Percentiles rank a stretch among this genome's conserved stretches.
These are phyloP conservation scores for Batrachochytrium dendrobatidis DNA, from an alignment of 371 early-diverging fungal genomes.

Conservation along the genomic window DNA sequence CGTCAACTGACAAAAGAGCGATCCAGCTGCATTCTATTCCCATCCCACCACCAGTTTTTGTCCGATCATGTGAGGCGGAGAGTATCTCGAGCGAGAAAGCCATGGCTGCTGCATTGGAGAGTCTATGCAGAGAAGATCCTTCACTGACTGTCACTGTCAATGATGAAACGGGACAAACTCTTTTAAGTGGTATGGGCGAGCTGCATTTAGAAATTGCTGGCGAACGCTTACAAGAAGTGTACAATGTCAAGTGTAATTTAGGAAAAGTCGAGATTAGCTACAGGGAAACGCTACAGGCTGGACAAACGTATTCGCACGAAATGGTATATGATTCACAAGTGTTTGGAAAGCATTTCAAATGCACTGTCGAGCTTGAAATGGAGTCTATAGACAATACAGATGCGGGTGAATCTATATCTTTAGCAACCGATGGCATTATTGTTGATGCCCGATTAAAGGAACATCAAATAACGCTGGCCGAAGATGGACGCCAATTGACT, in stretches of 20 bases:
- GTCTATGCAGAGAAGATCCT: constrained; percentile 83
- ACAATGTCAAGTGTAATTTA: constrained; percentile 71
- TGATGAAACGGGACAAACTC: constrained; percentile 80
- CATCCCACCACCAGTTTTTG: constrained; percentile 89
- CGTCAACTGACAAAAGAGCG: constrained; percentile 26
- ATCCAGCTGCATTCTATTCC: constrained; percentile 64
- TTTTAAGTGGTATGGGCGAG: constrained; percentile 95
- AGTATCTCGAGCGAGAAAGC: constrained; percentile 69
- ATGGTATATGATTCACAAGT: constrained; percentile 59
- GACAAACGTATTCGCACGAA: not conserved
- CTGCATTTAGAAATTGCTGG: constrained; percentile 88
- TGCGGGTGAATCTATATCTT: not conserved
- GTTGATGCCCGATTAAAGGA: not conserved
- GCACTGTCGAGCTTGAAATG: constrained; percentile 52
- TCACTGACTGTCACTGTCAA: constrained; percentile 68
- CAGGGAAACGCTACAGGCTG: constrained; percentile 67
- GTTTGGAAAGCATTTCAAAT: constrained; percentile 61
- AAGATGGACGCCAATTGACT: not conserved
- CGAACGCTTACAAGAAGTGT: constrained; percentile 69
- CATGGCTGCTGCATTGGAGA: constrained; percentile 66
- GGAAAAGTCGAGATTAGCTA: constrained; percentile 85
- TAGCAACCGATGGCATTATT: not conserved
- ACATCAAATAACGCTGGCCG: not conserved
- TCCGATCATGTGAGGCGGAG: constrained; percentile 73
- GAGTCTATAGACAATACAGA: constrained; percentile 29